Base-by-base conservation (phyloP, 768 basidiomycete species). In the Mycena vulgaris region DNA sequence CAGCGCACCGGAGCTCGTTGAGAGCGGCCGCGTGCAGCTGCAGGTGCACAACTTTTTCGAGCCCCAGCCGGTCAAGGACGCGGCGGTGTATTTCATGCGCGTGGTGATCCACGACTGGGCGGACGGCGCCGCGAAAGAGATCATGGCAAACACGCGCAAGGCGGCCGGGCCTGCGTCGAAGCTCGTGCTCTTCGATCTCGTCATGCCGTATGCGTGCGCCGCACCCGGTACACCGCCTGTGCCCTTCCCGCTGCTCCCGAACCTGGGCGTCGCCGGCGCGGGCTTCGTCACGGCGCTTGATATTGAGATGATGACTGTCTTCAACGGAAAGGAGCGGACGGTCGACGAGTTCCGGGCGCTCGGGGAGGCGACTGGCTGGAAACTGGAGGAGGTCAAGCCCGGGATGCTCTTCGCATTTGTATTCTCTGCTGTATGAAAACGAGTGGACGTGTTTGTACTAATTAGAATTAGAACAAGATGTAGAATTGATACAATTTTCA, bases 41-140 rank as follows among this genome's bases (percentile, higher is more conserved):
- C 78, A 80, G 73, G 75, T 80, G 74, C 77, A 78, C 66, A 75
- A 76, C 58, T 79, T 78, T 72, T 78, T 80, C 45, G 58, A 69
- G 17, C 76, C 78, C n/a, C 64, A 76, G 56, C 66, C 71, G 5
- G 73, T 74, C 33, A 72, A 72, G 66, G 64, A 73, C 62, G 73
- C 75, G 5, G 68, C 73, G 3, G 63, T 74, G 16, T 76, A 74
- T 66, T 68, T 76, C 30, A 71, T 76, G 40, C 72, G 77, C 37
- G 55, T 65, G 42, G 74, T 78, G 35, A 71, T 80, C 57, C 79
- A 80, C 68, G 78, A 80, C 59, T 76, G 75, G 75, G 66, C 73
- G 8, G 73, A 76, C 59, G 52, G 58, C 13, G 42, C 65, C 48
- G 73, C 75, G 14, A 66, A 71, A 42, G 62, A 68, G 51, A 78